A percentile compares a stretch with the other conserved stretches of the same genome.
phyloP scores from a whole-genome alignment of 1,284 basidiomycete species.

The Ceratobasidium sp. region DNA sequence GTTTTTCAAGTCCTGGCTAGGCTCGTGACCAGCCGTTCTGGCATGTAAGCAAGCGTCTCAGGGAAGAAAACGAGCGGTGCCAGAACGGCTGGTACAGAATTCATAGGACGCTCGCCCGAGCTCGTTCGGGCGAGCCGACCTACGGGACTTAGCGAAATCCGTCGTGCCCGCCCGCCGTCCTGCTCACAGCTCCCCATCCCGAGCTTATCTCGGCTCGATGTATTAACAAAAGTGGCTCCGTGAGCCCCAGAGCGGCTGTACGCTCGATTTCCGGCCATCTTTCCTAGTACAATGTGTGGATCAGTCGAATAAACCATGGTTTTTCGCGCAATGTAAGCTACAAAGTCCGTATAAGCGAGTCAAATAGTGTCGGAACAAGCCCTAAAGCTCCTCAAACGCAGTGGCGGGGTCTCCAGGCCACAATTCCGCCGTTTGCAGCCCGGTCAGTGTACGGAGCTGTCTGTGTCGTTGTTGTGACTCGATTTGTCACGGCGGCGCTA shows the following conservation, averaged over 20 bases:
- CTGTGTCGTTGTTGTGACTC: neutral
- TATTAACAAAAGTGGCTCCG: neutral
- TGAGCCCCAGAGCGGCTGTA: too few relatives aligned
- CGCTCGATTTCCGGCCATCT: neutral
- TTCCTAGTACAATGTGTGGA: neutral
- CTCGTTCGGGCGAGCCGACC: neutral
- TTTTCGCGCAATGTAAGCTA: neutral
- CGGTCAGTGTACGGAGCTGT: neutral
- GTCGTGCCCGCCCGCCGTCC: neutral
- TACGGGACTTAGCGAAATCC: constrained; percentile 4
- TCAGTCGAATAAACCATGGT: neutral
- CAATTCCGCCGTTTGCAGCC: too few relatives aligned
- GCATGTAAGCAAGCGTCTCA: too few relatives aligned
- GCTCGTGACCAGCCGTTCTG: too few relatives aligned
- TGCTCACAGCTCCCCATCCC: neutral
- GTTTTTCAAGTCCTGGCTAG: neutral
- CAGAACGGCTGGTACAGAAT: constrained; percentile 15
- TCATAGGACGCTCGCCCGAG: constrained; percentile 24
- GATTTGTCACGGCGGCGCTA: neutral
- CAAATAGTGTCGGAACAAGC: too few relatives aligned
- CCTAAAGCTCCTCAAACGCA: too few relatives aligned
- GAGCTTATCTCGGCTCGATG: neutral
- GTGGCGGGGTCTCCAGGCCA: too few relatives aligned
- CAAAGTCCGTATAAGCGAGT: neutral
- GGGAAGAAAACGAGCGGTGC: neutral